phyloP scores from a whole-genome alignment of 495 filamentous ascomycete species.

The Annulohypoxylon maeteangense region DNA sequence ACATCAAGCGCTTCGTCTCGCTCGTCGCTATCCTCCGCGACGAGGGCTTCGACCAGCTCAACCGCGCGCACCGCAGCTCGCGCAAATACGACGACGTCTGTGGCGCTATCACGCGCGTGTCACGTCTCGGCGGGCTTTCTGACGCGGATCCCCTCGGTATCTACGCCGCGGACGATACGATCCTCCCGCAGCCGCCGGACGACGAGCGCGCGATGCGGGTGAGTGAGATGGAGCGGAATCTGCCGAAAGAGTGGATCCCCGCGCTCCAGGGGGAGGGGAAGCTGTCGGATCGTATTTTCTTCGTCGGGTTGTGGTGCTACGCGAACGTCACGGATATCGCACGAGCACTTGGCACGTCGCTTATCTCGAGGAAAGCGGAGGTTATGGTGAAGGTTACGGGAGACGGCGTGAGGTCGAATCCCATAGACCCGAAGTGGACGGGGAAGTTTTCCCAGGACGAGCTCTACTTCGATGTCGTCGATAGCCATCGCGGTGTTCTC shows the following conservation, averaged over 20 bases:
- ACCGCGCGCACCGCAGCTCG: neutral
- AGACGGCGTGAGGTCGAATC: neutral
- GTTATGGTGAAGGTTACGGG: slow-evolving; percentile 7
- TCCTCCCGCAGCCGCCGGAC: neutral
- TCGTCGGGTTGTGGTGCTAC: slow-evolving; percentile 2
- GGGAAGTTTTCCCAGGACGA: neutral
- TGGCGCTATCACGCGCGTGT: slow-evolving; percentile 3
- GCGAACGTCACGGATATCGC: neutral
- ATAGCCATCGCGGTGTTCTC: slow-evolving; percentile 18
- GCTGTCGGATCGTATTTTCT: slow-evolving; percentile 6
- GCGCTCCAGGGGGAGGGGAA: neutral
- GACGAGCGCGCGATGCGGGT: neutral
- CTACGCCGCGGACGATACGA: neutral
- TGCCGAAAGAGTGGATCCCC: neutral
- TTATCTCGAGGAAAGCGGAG: neutral
- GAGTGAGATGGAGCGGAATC: neutral
- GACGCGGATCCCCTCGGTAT: neutral
- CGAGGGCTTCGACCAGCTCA: neutral
- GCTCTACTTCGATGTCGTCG: neutral
- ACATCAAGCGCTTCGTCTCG: slow-evolving; percentile 28
- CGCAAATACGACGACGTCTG: neutral
- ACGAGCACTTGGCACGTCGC: neutral
- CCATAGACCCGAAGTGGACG: neutral
- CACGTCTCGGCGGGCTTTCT: neutral
- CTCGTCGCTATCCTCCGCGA: neutral